A percentile compares a stretch with the other conserved stretches of the same genome.
phyloP scores from a whole-genome alignment of 768 basidiomycete species.

The Phaeotremella skinneri region DNA sequence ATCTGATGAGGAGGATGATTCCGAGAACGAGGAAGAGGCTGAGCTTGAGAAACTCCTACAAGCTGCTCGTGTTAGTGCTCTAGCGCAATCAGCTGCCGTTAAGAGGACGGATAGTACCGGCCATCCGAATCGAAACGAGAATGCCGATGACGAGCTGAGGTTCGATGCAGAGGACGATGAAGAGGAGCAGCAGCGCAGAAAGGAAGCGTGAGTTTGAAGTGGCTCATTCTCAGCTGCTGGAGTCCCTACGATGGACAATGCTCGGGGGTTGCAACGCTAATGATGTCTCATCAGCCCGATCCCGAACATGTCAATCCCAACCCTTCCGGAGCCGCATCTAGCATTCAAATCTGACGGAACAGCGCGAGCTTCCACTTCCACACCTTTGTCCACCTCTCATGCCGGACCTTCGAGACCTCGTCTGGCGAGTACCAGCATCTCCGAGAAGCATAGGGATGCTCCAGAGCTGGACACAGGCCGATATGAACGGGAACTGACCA shows the following conservation, averaged over 20 bases:
- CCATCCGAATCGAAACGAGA: slow-evolving; percentile 8
- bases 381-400: slow-evolving; percentile 1
- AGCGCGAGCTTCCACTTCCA: slow-evolving; percentile 18
- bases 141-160: background rate
- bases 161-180: slow-evolving; percentile 17
- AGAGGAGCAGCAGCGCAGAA: slow-evolving; percentile 24
- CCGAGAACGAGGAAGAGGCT: slow-evolving; percentile 16
- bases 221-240: background rate
- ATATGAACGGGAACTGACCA: slow-evolving; percentile 34
- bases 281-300: slow-evolving; percentile 30
- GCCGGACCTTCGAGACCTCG: slow-evolving; percentile 19
- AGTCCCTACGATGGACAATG: background rate
- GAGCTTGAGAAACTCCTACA: slow-evolving; percentile 16
- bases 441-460: slow-evolving; percentile 5
- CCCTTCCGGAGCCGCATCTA: slow-evolving; percentile 28
- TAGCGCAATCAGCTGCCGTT: slow-evolving; percentile 12
- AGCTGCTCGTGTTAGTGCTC: slow-evolving; percentile 18
- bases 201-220: slow-evolving; percentile 32
- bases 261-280: background rate
- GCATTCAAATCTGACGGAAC: slow-evolving; percentile 25
- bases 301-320: slow-evolving; percentile 36
- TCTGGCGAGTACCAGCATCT: background rate
- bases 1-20: slow-evolving; percentile 21
- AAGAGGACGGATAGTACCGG: background rate
- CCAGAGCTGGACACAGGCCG: slow-evolving; percentile 34